Conservation (phyloP, 345 rosid species). For the Diplotaxis tenuifolia region DNA sequence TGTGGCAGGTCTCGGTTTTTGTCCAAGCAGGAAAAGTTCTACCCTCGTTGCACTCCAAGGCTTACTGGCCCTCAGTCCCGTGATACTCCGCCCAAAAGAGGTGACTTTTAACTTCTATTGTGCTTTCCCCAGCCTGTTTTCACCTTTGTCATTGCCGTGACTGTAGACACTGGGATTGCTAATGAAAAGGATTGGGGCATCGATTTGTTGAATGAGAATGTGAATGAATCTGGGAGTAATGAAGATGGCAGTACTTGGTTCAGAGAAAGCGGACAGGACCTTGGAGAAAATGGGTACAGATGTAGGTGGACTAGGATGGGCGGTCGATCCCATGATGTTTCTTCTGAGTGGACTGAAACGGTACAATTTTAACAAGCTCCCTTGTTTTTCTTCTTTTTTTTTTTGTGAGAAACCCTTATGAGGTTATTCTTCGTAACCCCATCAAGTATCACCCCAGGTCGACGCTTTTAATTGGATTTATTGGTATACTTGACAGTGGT, state of each 20-base stretch:
- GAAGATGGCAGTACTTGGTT: slow-evolving; percentile 95
- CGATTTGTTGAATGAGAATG: slow-evolving; percentile 69
- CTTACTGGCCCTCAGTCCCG: slow-evolving; percentile 88
- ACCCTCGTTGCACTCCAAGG: slow-evolving; percentile 79
- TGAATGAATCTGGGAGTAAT: slow-evolving; percentile 79
- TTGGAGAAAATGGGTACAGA: slow-evolving; percentile 81
- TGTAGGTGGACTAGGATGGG: slow-evolving; percentile 99
- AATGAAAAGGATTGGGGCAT: slow-evolving; percentile 99
- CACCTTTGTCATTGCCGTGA: neutral
- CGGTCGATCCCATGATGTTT: slow-evolving; percentile 69
- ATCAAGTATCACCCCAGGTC: slow-evolving; percentile 60
- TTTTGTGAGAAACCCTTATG: neutral
- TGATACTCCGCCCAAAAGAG: slow-evolving; percentile 92
- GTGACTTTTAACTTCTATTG: slow-evolving; percentile 37
- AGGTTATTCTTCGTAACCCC: slow-evolving; percentile 46
- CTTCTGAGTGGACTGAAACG: slow-evolving; percentile 95
- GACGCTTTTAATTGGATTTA: slow-evolving; percentile 73
- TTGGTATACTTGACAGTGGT: slow-evolving; percentile 98
- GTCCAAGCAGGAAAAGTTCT: slow-evolving; percentile 75
- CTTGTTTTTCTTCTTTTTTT: neutral
- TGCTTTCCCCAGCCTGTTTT: neutral
- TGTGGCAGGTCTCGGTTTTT: slow-evolving; percentile 56
- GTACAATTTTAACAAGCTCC: slow-evolving; percentile 40
- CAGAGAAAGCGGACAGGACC: slow-evolving; percentile 85
- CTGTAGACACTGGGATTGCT: slow-evolving; percentile 95